Evolutionary conservation across 371 early-diverging fungal species (phyloP), one percentile per base, ranked within the genome.

Genomic region (Rhizomucor pusillus): DNA sequence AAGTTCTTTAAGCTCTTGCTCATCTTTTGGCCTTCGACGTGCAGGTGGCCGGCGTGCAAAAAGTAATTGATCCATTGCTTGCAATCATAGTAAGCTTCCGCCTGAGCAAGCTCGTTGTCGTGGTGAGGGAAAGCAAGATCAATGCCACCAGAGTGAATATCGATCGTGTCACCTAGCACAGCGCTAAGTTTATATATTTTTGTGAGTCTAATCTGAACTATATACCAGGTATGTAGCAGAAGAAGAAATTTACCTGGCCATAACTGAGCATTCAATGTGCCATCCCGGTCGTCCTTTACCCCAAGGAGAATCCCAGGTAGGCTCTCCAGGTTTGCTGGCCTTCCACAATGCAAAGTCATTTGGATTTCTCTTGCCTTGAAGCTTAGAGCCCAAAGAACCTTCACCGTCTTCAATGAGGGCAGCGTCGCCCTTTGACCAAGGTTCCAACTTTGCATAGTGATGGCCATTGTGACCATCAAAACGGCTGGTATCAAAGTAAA

Each of bases 231-330:
- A 33, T 58, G 9, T 5, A 34, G 10, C 33, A n/a, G n/a, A n/a
- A n/a, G n/a, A n/a, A n/a, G n/a, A n/a, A n/a, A 22, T 24, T 52
- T 67, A 68, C 69, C 68, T 77, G 7, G 99, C 98, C 99, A 99
- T 99, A 19, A 89, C 99, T 14, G 94, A 94, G 88, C 99, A 99
- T 78, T 99, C 99, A 75, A 99, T 99, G 63, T 99, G 99, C 99
- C 99, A 99, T 13, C 99, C 99, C 18, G 99, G 99, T 22, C 99
- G 90, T 23, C 98, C 92, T 54, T 75, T 63, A 43, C 98, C 93
- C 97, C 98, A 99, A 41, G 93, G 94, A 0, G 94, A 94, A 20
- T 86, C 73, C 98, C 99, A 99, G 13, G 81, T 71, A n/a, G 98
- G 99, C 73, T 99, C 99, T 50, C 97, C 97, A 4, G 91, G 85